Evolutionary conservation across 495 filamentous ascomycete species (phyloP).

Genomic region (Geoglossum glabrum): DNA sequence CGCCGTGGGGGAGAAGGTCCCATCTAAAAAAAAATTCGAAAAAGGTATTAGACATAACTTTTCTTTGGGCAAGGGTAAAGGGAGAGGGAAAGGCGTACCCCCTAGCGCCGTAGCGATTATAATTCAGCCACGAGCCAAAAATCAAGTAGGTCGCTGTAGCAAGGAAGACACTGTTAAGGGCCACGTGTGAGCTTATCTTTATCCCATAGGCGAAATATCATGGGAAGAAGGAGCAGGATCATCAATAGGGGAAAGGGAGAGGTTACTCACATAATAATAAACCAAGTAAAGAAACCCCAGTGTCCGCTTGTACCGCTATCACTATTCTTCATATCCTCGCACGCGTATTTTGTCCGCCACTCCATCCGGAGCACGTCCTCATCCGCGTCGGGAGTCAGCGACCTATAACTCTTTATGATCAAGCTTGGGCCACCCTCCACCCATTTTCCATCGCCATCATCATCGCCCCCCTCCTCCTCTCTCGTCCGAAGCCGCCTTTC

Average conservation of each 20-base stretch:
- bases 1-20: constrained; percentile 86
- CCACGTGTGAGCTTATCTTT: background rate
- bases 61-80: background rate
- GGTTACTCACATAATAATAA: constrained; percentile 70
- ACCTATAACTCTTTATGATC: constrained; percentile 46
- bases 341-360: constrained; percentile 76
- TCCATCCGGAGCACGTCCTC: constrained; percentile 42
- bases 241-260: background rate
- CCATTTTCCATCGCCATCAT: no score
- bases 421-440: no score
- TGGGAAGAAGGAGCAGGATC: no score
- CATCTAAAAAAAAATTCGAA: constrained; percentile 28
- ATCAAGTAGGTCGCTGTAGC: constrained; percentile 78
- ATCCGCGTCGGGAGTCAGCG: constrained; percentile 27
- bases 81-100: constrained; percentile 15
- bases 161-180: constrained; percentile 49
- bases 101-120: constrained; percentile 84
- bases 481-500: background rate
- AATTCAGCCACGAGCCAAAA: constrained; percentile 97
- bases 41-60: background rate
- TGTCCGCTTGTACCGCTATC: constrained; percentile 18
- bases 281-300: constrained; percentile 97
- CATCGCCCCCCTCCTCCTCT: constrained; percentile 14
- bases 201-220: background rate
- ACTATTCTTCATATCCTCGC: constrained; percentile 37